A percentile compares a stretch with the other conserved stretches of the same genome.
These are phyloP conservation scores for Earliella scabrosa DNA, from an alignment of 1,284 basidiomycete species.

Conservation along the genomic window DNA sequence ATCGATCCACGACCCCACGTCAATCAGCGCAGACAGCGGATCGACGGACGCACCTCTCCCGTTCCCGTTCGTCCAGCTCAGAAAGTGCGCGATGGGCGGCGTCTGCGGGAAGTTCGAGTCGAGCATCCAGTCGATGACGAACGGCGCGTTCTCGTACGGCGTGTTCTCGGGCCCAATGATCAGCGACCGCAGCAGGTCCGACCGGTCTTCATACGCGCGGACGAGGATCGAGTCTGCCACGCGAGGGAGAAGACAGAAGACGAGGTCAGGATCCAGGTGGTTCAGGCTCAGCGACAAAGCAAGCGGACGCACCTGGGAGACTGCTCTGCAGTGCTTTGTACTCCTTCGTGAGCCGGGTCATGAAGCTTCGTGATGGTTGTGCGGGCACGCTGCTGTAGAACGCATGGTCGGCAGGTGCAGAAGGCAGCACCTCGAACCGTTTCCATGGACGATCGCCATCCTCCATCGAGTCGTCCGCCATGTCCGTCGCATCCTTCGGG, in stretches of 20 bases:
- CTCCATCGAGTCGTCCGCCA: conserved; percentile 20
- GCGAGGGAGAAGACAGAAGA: neutral
- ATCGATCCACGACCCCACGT: neutral
- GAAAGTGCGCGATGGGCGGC: conserved; percentile 89
- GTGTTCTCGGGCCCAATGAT: conserved; percentile 95
- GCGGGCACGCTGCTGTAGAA: conserved; percentile 66
- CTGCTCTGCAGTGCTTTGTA: conserved; percentile 81
- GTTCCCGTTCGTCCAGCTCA: conserved; percentile 94
- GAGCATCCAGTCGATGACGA: conserved; percentile 93
- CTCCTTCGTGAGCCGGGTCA: conserved; percentile 79
- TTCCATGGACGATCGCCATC: conserved; percentile 56
- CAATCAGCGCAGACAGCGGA: neutral
- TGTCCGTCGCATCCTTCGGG: conserved; percentile 31
- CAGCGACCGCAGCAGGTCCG: conserved; percentile 85
- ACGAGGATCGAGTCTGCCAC: conserved; percentile 69
- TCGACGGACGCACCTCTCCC: conserved; percentile 68
- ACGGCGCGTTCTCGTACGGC: conserved; percentile 91
- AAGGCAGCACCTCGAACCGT: conserved; percentile 77
- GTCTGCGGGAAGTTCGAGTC: conserved; percentile 87
- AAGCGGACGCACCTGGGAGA: conserved; percentile 67
- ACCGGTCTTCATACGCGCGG: conserved; percentile 79
- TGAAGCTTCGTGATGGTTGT: conserved; percentile 74
- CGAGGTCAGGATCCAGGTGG: conserved; percentile 8
- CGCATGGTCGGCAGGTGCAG: conserved; percentile 81
- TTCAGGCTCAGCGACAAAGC: neutral